These are phyloP conservation scores for Mycena citricolor DNA, from an alignment of 1,284 basidiomycete species.

Conservation along the genomic window DNA sequence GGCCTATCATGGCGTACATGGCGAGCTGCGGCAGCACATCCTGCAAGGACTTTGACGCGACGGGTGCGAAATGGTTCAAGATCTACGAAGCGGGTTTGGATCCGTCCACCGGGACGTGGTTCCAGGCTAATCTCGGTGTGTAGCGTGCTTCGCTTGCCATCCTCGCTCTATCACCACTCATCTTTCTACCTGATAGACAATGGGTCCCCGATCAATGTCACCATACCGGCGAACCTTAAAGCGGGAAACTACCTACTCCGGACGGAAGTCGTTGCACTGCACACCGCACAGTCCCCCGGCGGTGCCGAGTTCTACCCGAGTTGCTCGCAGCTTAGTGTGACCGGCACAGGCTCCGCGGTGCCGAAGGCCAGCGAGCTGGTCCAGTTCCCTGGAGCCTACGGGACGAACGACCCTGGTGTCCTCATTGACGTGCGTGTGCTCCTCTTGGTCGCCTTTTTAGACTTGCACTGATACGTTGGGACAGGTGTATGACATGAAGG, in stretches of 20 bases:
- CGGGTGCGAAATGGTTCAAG: constrained; percentile 57
- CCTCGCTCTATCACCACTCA: neutral
- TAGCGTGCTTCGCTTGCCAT: neutral
- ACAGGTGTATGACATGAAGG: constrained; percentile 19
- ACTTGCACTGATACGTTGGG: neutral
- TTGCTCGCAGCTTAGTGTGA: constrained; percentile 20
- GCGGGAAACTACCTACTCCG: constrained; percentile 53
- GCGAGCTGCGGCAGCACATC: constrained; percentile 9
- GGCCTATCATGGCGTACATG: constrained; percentile 19
- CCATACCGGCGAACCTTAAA: constrained; percentile 47
- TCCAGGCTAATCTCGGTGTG: constrained; percentile 46
- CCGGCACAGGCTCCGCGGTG: constrained; percentile 32
- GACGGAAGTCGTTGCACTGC: constrained; percentile 49
- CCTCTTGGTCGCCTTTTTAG: neutral
- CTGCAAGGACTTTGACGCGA: constrained; percentile 32
- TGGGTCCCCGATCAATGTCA: constrained; percentile 53
- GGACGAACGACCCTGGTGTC: constrained; percentile 11
- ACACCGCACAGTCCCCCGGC: constrained; percentile 31
- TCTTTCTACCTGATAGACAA: constrained; percentile 27
- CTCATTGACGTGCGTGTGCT: constrained; percentile 14
- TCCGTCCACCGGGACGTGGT: constrained; percentile 38
- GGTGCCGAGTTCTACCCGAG: constrained; percentile 19
- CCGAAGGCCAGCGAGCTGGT: constrained; percentile 18
- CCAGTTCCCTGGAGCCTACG: constrained; percentile 23
- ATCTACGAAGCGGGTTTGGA: constrained; percentile 46